Evolutionary conservation across 371 early-diverging fungal genomes (phyloP).

Genomic region (Chytridiales sp.): DNA sequence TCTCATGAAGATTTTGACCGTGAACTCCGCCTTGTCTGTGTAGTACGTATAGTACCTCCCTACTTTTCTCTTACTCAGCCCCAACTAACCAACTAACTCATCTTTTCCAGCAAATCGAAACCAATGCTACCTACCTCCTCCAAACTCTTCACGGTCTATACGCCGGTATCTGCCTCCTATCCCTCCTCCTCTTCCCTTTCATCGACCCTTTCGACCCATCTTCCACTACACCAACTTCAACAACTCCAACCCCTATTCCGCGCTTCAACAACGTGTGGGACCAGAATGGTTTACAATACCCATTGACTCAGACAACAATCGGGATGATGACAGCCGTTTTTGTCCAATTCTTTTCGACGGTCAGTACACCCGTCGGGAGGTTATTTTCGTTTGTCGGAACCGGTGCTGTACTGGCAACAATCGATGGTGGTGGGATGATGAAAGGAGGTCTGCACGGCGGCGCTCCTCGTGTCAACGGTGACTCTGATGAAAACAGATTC

Average conservation of each 20-base stretch:
- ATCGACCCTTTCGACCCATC: no score
- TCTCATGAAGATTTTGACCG: slow-evolving; percentile 13
- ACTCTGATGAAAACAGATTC: no score
- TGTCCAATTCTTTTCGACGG: slow-evolving; percentile 15
- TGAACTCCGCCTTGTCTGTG: slow-evolving; percentile 11
- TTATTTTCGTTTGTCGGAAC: slow-evolving; percentile 23
- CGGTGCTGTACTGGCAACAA: slow-evolving; percentile 10
- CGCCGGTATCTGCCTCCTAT: slow-evolving; percentile 25
- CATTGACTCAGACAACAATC: no score
- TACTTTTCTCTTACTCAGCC: background rate
- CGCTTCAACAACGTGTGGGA: background rate
- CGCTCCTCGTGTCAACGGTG: no score
- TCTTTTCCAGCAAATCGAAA: slow-evolving; percentile 11
- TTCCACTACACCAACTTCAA: no score
- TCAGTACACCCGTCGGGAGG: slow-evolving; percentile 13
- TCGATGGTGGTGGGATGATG: slow-evolving; percentile 18
- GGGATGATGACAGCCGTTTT: slow-evolving; percentile 10
- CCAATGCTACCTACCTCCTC: slow-evolving; percentile 16
- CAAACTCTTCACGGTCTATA: slow-evolving; percentile 25
- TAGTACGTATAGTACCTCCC: slow-evolving; percentile 3
- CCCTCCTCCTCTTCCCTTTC: slow-evolving; percentile 18
- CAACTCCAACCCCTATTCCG: slow-evolving; percentile 4
- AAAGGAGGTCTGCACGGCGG: no score
- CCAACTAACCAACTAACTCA: background rate
- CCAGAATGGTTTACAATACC: background rate